Percentiles rank a stretch among this genome's conserved stretches.
Evolutionary conservation across 2,329 filamentous ascomycete species (phyloP).

Genomic region (Trichoderma semiorbis): DNA sequence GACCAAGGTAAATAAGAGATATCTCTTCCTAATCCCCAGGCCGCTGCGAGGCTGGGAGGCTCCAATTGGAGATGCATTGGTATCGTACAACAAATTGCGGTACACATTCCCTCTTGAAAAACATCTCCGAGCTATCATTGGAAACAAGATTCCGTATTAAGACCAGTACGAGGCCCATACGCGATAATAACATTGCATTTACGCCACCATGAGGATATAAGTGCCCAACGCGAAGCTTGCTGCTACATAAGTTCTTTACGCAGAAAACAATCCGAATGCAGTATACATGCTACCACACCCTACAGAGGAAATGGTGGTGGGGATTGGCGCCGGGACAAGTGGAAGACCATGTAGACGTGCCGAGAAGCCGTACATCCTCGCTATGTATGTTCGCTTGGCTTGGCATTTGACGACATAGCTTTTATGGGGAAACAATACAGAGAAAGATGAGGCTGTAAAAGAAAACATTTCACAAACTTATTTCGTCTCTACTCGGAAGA

Average conservation of each 20-base stretch:
- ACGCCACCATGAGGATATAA: neutral
- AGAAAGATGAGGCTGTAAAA: neutral
- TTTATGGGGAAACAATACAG: neutral
- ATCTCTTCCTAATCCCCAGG: neutral
- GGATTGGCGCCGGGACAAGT: neutral
- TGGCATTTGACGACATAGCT: neutral
- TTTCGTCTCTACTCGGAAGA: neutral
- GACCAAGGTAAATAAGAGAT: neutral
- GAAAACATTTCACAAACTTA: neutral
- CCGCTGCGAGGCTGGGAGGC: neutral
- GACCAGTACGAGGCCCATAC: neutral
- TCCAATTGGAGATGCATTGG: neutral
- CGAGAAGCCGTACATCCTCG: slow-evolving; percentile 6
- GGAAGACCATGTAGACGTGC: neutral
- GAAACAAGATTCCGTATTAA: slow-evolving; percentile 1
- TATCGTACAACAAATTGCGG: neutral
- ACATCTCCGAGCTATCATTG: neutral
- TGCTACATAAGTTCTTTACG: neutral
- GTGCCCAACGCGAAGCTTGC: neutral
- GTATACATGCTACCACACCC: neutral
- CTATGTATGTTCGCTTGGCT: neutral
- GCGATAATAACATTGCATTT: neutral
- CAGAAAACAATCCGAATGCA: neutral
- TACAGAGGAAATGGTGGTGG: neutral
- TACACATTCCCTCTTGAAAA: slow-evolving; percentile 9